Evolutionary conservation across 768 basidiomycete genomes (phyloP).

Genomic region (Xerocomus potaroensis): DNA sequence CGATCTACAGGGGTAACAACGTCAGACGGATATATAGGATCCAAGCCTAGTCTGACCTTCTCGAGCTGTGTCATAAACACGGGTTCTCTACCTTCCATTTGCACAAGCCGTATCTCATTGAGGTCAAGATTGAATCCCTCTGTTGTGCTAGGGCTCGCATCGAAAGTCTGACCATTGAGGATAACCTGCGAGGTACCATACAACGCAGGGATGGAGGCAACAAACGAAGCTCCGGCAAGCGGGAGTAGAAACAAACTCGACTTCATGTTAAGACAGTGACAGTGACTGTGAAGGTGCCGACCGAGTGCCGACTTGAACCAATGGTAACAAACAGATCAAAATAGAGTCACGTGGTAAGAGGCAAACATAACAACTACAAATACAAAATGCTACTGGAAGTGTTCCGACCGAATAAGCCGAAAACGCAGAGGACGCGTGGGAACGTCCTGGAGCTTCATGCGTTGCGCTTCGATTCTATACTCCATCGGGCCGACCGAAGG

Average conservation of each 20-base stretch:
- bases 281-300: neutral
- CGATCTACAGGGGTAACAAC: slow-evolving; percentile 44
- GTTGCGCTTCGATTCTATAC: slow-evolving; percentile 14
- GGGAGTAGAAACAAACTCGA: slow-evolving; percentile 16
- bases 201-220: slow-evolving; percentile 13
- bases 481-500: slow-evolving; percentile 19
- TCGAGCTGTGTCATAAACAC: slow-evolving; percentile 87
- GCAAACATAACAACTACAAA: too few relatives aligned
- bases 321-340: slow-evolving; percentile 12
- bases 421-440: slow-evolving; percentile 15
- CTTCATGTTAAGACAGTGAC: slow-evolving; percentile 9
- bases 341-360: neutral
- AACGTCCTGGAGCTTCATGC: slow-evolving; percentile 2
- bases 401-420: slow-evolving; percentile 16
- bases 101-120: slow-evolving; percentile 65
- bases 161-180: slow-evolving; percentile 26
- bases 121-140: slow-evolving; percentile 69
- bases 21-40: neutral
- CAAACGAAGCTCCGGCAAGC: slow-evolving; percentile 17
- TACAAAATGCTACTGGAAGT: slow-evolving; percentile 5
- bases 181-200: slow-evolving; percentile 17
- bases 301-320: neutral
- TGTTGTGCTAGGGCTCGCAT: slow-evolving; percentile 14
- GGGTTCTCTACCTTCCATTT: slow-evolving; percentile 64
- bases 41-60: slow-evolving; percentile 48